Conservation (phyloP, 306 rosid species). For the Quercus engelmannii region DNA sequence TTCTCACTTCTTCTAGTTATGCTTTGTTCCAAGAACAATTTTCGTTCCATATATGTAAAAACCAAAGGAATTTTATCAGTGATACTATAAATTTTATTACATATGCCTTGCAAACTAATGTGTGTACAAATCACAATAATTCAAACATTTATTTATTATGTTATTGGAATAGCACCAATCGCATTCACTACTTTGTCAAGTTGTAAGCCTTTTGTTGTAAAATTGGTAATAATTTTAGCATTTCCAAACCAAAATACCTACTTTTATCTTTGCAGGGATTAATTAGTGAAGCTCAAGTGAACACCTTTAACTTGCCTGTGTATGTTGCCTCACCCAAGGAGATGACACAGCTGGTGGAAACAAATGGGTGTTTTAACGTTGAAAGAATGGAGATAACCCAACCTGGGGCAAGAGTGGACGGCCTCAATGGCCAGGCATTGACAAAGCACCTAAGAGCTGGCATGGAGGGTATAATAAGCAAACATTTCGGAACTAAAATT, state of each 20-base stretch:
- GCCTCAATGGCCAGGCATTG: background rate
- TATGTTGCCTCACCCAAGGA: background rate
- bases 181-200: too few relatives aligned
- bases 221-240: too few relatives aligned
- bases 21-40: background rate
- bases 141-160: too few relatives aligned
- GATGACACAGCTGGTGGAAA: background rate
- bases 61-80: too few relatives aligned
- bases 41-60: background rate
- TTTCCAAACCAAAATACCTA: too few relatives aligned
- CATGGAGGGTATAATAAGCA: background rate
- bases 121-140: too few relatives aligned
- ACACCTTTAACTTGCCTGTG: conserved; percentile 3
- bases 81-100: too few relatives aligned
- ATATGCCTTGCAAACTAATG: too few relatives aligned
- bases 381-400: background rate
- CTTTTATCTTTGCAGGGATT: background rate
- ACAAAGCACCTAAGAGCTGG: background rate
- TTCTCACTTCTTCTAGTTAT: background rate
- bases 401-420: too few relatives aligned
- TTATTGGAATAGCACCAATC: too few relatives aligned
- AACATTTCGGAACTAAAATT: background rate
- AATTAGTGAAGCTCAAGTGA: conserved; percentile 1
- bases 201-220: too few relatives aligned
- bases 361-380: conserved; percentile 4